Conservation (phyloP, 495 filamentous ascomycete genomes). For the Mytilinidion resinicola region DNA sequence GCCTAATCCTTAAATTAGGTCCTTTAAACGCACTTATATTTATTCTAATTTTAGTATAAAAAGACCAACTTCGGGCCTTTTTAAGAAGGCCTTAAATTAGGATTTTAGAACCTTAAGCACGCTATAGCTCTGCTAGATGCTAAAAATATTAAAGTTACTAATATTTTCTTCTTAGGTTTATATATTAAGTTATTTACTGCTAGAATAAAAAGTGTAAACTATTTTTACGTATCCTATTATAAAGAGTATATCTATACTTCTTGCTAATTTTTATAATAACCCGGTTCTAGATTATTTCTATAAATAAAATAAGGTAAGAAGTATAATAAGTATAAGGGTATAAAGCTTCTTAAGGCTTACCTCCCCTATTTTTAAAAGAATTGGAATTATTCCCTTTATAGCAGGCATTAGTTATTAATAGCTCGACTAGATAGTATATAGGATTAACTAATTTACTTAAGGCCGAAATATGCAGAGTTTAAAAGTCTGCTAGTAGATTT, state of each 20-base stretch:
- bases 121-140: not conserved
- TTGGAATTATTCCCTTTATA: not conserved
- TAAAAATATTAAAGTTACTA: not conserved
- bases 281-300: no score
- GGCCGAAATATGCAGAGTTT: constrained; percentile 3
- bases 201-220: no score
- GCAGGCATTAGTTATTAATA: not conserved
- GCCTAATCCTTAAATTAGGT: not conserved
- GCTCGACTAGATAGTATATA: not conserved
- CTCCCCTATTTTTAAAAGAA: not conserved
- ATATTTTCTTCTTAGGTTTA: no score
- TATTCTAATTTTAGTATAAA: not conserved
- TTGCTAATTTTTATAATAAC: no score
- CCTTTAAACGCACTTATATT: not conserved
- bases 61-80: not conserved
- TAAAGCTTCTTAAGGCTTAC: not conserved
- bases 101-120: not conserved
- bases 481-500: not conserved
- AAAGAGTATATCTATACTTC: no score
- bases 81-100: not conserved
- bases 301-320: no score
- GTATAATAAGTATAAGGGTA: not conserved
- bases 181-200: no score
- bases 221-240: no score
- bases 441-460: constrained; percentile 4